These are phyloP conservation scores for Exutisphaerella laricina DNA, from an alignment of 2,329 filamentous ascomycete species.

Conservation along the genomic window DNA sequence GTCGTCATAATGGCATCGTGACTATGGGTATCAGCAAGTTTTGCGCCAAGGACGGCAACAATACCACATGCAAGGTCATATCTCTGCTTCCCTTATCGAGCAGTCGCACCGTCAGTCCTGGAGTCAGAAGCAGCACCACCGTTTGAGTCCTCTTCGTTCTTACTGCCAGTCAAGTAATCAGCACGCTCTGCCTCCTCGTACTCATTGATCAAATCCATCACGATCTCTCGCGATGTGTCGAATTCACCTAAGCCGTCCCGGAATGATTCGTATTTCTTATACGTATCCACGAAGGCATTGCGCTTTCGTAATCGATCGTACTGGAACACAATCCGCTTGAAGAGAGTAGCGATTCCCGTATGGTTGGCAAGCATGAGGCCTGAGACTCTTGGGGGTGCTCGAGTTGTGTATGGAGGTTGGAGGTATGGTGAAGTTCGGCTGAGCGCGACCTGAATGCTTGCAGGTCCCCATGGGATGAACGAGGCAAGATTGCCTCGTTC, in stretches of 20 bases:
- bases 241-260: slow-evolving; percentile 89
- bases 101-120: slow-evolving; percentile 41
- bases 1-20: slow-evolving; percentile 11
- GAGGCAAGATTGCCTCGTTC: slow-evolving; percentile 89
- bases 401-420: slow-evolving; percentile 87
- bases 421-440: slow-evolving; percentile 97
- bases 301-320: slow-evolving; percentile 94
- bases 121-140: slow-evolving; percentile 27
- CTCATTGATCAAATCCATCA: slow-evolving; percentile 83
- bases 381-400: slow-evolving; percentile 80
- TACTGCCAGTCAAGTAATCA: slow-evolving; percentile 69
- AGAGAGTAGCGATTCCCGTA: slow-evolving; percentile 93
- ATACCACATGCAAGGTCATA: too few relatives aligned
- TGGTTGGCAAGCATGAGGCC: slow-evolving; percentile 98
- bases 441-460: slow-evolving; percentile 92
- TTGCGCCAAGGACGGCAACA: too few relatives aligned
- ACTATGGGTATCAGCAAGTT: too few relatives aligned
- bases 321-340: slow-evolving; percentile 86
- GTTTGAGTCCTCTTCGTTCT: slow-evolving; percentile 25
- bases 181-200: slow-evolving; percentile 92
- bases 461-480: slow-evolving; percentile 97
- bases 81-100: too few relatives aligned
- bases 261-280: slow-evolving; percentile 94
- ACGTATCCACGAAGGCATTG: slow-evolving; percentile 92
- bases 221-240: slow-evolving; percentile 87